A percentile compares a stretch with the other conserved stretches of the same genome.
These are phyloP conservation scores for Aspergillus kassunensis DNA, from an alignment of 495 filamentous ascomycete genomes.

Conservation along the genomic window DNA sequence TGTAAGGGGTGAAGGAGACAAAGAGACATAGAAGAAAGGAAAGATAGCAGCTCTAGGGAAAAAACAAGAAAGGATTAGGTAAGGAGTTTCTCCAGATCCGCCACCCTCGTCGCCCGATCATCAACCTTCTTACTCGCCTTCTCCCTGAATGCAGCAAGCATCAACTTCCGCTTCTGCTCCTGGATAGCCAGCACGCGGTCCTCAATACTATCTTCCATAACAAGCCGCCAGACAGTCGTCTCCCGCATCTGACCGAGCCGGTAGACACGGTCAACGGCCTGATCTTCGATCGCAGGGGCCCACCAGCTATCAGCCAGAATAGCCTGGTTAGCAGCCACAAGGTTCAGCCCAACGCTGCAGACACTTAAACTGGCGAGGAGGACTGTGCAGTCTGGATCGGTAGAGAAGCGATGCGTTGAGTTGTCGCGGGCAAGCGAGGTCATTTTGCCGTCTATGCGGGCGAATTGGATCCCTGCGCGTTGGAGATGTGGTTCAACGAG, in stretches of 20 bases:
- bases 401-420: slow-evolving; percentile 61
- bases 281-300: slow-evolving; percentile 91
- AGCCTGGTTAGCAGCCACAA: slow-evolving; percentile 84
- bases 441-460: slow-evolving; percentile 85
- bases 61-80: slow-evolving; percentile 13
- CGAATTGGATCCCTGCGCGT: slow-evolving; percentile 57
- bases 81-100: slow-evolving; percentile 56
- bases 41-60: slow-evolving; percentile 3
- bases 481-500: slow-evolving; percentile 70
- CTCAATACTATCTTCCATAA: slow-evolving; percentile 84
- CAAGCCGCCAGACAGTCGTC: slow-evolving; percentile 74
- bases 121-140: slow-evolving; percentile 45
- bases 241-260: slow-evolving; percentile 77
- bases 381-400: slow-evolving; percentile 66
- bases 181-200: slow-evolving; percentile 81
- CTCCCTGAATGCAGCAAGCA: slow-evolving; percentile 72
- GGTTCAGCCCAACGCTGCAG: slow-evolving; percentile 83
- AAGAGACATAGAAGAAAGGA: slow-evolving; percentile 1
- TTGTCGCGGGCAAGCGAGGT: slow-evolving; percentile 60
- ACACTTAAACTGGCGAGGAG: slow-evolving; percentile 81
- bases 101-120: slow-evolving; percentile 48
- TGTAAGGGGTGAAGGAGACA: too few relatives aligned
- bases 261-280: slow-evolving; percentile 88
- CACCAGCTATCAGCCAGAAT: slow-evolving; percentile 86
- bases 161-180: slow-evolving; percentile 72